phyloP scores from a whole-genome alignment of 768 basidiomycete genomes.

The Termitomyces heimii region DNA sequence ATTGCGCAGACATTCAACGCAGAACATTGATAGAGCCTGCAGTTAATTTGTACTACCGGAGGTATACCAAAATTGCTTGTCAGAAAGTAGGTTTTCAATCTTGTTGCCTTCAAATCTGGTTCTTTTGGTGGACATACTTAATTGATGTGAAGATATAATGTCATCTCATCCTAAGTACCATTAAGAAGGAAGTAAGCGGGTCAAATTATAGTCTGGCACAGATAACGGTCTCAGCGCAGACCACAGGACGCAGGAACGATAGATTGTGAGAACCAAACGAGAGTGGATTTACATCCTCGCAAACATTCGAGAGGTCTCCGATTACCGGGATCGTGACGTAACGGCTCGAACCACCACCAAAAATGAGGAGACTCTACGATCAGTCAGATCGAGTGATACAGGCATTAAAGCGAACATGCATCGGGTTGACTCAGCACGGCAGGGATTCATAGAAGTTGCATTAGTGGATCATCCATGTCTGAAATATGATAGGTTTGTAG shows the following conservation, averaged over 20 bases:
- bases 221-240: too few relatives aligned
- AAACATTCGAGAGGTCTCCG: background rate
- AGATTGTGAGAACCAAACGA: background rate
- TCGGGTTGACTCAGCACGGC: background rate
- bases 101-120: background rate
- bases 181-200: too few relatives aligned
- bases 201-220: too few relatives aligned
- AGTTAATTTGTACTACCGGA: background rate
- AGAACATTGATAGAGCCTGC: background rate
- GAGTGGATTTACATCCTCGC: background rate
- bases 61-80: background rate
- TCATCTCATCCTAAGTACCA: too few relatives aligned
- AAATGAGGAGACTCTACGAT: background rate
- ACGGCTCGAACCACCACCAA: background rate
- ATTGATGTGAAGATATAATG: too few relatives aligned
- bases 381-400: background rate
- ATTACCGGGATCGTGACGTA: background rate
- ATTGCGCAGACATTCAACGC: background rate
- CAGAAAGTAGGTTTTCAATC: background rate
- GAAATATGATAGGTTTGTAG: conserved; percentile 18
- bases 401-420: background rate
- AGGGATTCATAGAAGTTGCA: background rate
- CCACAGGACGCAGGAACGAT: background rate
- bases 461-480: background rate
- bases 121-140: background rate